phyloP scores from a whole-genome alignment of 148 eudicot genomes.

The Chenopodium formosanum region DNA sequence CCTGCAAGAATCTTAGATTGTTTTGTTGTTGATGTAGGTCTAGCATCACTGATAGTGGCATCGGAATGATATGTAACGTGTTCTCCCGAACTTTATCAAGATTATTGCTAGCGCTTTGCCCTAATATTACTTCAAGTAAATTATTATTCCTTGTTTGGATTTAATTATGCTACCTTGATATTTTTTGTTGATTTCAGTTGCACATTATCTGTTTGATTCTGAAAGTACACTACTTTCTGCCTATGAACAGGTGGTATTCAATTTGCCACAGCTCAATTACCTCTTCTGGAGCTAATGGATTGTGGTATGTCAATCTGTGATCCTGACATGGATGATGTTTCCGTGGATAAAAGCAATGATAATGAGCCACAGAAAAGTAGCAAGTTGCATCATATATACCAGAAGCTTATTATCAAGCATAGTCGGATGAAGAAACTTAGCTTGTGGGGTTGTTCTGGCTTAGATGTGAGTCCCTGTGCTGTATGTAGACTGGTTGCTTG shows the following conservation, averaged over 20 bases:
- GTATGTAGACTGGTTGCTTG: not conserved
- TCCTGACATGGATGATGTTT: conserved; percentile 34
- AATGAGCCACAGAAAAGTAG: conserved; percentile 40
- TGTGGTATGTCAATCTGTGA: conserved; percentile 90
- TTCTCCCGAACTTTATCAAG: conserved; percentile 72
- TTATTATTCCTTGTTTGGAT: conserved; percentile 11
- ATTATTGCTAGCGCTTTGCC: conserved; percentile 82
- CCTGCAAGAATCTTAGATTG: not conserved
- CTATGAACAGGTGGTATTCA: conserved; percentile 81
- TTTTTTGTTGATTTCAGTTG: not conserved
- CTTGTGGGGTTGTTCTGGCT: conserved; percentile 98
- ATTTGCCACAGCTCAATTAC: conserved; percentile 94
- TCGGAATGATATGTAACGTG: conserved; percentile 88
- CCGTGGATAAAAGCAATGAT: conserved; percentile 32
- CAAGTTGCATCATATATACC: conserved; percentile 58
- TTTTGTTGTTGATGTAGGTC: conserved; percentile 51
- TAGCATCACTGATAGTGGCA: conserved; percentile 88
- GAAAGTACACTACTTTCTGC: not conserved
- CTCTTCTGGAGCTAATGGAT: conserved; percentile 88
- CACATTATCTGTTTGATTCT: not conserved
- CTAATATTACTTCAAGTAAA: conserved; percentile 89
- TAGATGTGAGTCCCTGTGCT: conserved; percentile 67
- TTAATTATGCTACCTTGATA: not conserved
- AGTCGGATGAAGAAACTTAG: conserved; percentile 76
- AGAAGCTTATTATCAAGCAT: conserved; percentile 90